These are phyloP conservation scores for Acorus gramineus DNA, from an alignment of 106 monocot genomes.

Conservation along the genomic window DNA sequence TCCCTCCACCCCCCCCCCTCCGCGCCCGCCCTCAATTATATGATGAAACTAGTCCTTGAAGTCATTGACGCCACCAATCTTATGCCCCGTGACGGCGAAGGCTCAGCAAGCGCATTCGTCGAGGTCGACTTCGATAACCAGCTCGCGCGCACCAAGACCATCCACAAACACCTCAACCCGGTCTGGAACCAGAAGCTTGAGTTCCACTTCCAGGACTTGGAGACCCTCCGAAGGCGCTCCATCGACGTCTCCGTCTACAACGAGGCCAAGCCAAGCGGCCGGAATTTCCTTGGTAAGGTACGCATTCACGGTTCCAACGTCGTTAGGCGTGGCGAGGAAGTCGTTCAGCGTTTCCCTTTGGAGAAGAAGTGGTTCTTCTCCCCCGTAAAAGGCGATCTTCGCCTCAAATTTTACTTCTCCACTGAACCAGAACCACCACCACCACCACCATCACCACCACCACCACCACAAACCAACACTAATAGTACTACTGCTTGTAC, in stretches of 20 bases:
- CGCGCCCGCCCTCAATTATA: slow-evolving; percentile 1
- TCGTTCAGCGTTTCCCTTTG: slow-evolving; percentile 21
- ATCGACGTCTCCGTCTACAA: slow-evolving; percentile 38
- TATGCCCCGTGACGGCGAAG: slow-evolving; percentile 56
- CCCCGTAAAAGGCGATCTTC: slow-evolving; percentile 29
- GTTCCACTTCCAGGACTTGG: slow-evolving; percentile 24
- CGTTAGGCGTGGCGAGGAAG: slow-evolving; percentile 24
- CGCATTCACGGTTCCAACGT: slow-evolving; percentile 18
- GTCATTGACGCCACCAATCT: slow-evolving; percentile 43
- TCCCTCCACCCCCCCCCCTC: no score
- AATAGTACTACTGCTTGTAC: background rate
- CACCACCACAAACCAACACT: background rate
- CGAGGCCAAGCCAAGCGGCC: slow-evolving; percentile 27
- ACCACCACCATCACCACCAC: background rate
- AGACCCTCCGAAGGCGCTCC: slow-evolving; percentile 3
- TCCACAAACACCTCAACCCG: slow-evolving; percentile 34
- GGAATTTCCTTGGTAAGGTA: slow-evolving; percentile 44
- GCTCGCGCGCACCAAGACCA: slow-evolving; percentile 17
- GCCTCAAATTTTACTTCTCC: slow-evolving; percentile 31
- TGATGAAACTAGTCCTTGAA: slow-evolving; percentile 48
- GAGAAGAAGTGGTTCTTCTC: slow-evolving; percentile 50
- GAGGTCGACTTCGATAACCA: slow-evolving; percentile 52
- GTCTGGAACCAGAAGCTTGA: slow-evolving; percentile 49
- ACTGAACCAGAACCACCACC: slow-evolving; percentile 10
- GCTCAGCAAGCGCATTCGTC: slow-evolving; percentile 37